Evolutionary conservation across 2,329 filamentous ascomycete species (phyloP).

Genomic region (Cladosporium sp.): DNA sequence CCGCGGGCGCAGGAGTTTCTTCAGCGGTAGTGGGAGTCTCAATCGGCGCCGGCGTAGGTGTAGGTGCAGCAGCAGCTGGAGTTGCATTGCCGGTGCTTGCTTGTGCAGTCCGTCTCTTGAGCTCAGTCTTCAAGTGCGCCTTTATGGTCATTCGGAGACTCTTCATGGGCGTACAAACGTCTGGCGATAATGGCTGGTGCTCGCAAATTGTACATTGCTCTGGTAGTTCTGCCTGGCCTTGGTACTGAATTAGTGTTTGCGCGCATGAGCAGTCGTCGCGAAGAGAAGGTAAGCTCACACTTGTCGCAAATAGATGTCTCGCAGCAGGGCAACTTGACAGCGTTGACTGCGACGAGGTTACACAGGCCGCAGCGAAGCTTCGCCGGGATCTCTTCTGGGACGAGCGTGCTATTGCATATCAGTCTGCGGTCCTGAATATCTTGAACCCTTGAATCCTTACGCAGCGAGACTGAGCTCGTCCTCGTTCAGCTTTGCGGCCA

Average conservation of each 20-base stretch:
- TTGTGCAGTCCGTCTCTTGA: constrained; percentile 73
- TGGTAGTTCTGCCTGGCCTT: constrained; percentile 66
- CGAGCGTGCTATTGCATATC: background rate
- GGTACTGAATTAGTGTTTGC: constrained; percentile 17
- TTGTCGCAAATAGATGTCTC: constrained; percentile 89
- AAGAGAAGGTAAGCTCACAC: constrained; percentile 54
- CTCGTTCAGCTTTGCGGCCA: constrained; percentile 8
- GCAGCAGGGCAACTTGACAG: constrained; percentile 88
- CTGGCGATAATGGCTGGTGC: constrained; percentile 79
- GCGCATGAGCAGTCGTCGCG: constrained; percentile 18
- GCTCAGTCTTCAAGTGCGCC: constrained; percentile 82
- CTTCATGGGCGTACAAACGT: constrained; percentile 85
- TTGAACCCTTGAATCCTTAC: background rate
- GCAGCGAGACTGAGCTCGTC: constrained; percentile 5
- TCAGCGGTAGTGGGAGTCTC: constrained; percentile 13
- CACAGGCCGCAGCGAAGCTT: constrained; percentile 94
- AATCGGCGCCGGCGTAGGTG: constrained; percentile 9
- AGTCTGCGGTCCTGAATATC: background rate
- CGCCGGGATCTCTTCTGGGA: constrained; percentile 72
- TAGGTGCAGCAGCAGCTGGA: constrained; percentile 15
- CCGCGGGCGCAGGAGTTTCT: constrained; percentile 11
- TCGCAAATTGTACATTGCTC: constrained; percentile 68
- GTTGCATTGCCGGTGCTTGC: constrained; percentile 23
- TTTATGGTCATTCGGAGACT: constrained; percentile 86
- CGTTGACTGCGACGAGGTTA: constrained; percentile 83